Conservation (phyloP, 2,329 filamentous ascomycete genomes). For the Penicillium sp. region DNA sequence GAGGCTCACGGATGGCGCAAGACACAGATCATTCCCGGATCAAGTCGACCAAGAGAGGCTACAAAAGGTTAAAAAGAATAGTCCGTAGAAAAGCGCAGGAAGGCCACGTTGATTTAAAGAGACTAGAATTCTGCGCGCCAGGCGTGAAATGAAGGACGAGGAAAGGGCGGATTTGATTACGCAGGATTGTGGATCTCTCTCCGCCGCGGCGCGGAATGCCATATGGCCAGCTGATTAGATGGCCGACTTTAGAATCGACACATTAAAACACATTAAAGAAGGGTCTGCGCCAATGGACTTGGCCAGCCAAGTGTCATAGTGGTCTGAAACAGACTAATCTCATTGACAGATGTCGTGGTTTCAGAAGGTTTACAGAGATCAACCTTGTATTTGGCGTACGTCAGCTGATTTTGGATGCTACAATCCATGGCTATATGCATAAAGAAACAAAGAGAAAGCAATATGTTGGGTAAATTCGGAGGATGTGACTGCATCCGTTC, state of each 20-base stretch:
- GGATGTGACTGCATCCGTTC: not conserved
- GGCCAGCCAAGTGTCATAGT: not conserved
- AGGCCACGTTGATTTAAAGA: constrained; percentile 15
- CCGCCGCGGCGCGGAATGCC: constrained; percentile 21
- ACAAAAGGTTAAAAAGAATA: constrained; percentile 6
- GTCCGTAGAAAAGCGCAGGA: not conserved
- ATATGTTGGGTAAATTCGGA: no score
- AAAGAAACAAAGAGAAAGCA: not conserved
- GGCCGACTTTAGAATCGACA: constrained; percentile 1
- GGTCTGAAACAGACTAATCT: constrained; percentile 10
- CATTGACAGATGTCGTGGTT: constrained; percentile 2
- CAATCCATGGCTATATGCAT: not conserved
- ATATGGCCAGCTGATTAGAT: constrained; percentile 10
- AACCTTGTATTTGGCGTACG: not conserved
- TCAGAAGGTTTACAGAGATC: constrained; percentile 5
- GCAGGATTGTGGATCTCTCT: constrained; percentile 15
- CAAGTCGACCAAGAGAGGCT: constrained; percentile 4
- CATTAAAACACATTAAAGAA: not conserved
- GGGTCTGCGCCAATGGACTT: not conserved
- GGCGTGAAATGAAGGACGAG: constrained; percentile 7
- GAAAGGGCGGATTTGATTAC: constrained; percentile 19
- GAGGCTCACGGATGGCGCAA: constrained; percentile 24
- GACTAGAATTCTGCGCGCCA: not conserved
- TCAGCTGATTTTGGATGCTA: not conserved
- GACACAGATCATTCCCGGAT: constrained; percentile 23